phyloP scores from a whole-genome alignment of 1,284 basidiomycete genomes.

The Ustilago curta region DNA sequence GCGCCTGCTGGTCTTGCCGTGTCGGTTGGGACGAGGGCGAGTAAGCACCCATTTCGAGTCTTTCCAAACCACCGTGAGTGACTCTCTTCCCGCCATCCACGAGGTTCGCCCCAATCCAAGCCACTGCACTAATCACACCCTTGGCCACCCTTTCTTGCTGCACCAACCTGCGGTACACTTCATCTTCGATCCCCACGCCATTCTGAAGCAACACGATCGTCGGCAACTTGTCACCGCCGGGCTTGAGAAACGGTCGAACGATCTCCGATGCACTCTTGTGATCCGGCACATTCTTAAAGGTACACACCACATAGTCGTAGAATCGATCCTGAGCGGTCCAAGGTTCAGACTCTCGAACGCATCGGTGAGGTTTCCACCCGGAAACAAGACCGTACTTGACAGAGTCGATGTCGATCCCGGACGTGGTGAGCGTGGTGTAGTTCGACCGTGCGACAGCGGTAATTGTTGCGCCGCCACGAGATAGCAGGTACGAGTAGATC shows the following conservation, averaged over 20 bases:
- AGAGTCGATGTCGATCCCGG: constrained; percentile 75
- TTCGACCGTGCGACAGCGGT: constrained; percentile 82
- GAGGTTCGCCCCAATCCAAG: constrained; percentile 71
- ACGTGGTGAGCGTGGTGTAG: constrained; percentile 73
- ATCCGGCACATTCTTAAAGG: constrained; percentile 82
- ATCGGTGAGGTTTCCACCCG: constrained; percentile 77
- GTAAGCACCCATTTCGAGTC: constrained; percentile 70
- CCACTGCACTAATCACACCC: constrained; percentile 69
- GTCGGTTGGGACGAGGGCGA: constrained; percentile 9
- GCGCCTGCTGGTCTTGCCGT: constrained; percentile 57
- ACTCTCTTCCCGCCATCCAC: constrained; percentile 47
- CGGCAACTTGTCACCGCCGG: constrained; percentile 68
- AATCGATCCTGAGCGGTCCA: constrained; percentile 75
- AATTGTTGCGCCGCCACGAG: constrained; percentile 76
- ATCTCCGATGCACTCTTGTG: constrained; percentile 75
- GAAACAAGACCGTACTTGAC: constrained; percentile 75
- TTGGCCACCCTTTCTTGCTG: constrained; percentile 37
- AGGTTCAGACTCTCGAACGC: constrained; percentile 71
- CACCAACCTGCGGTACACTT: constrained; percentile 75
- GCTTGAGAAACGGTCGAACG: constrained; percentile 74
- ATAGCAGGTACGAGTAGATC: constrained; percentile 76
- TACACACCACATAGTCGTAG: constrained; percentile 76
- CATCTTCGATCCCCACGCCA: constrained; percentile 79
- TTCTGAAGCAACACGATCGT: constrained; percentile 81
- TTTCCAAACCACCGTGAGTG: constrained; percentile 53